Evolutionary conservation across 1,284 basidiomycete genomes (phyloP).

Genomic region (Malassezia cuniculi): DNA sequence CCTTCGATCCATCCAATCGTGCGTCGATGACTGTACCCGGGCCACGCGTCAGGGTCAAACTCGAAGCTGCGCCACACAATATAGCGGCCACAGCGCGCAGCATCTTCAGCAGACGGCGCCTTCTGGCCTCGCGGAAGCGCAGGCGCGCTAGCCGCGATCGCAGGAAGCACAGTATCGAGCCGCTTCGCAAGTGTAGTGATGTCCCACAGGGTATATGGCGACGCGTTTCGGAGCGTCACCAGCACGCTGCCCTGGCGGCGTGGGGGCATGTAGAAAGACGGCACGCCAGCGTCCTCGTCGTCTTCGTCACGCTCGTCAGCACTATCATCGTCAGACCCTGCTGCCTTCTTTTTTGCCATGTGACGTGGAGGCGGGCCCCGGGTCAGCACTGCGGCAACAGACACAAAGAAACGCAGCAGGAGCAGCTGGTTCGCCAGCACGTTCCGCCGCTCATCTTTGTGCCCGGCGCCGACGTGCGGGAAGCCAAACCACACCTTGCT

Average conservation of each 20-base stretch:
- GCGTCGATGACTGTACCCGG: conserved; percentile 77
- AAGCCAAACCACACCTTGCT: conserved; percentile 85
- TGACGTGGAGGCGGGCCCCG: conserved; percentile 23
- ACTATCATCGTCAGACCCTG: conserved; percentile 37
- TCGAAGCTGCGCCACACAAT: conserved; percentile 65
- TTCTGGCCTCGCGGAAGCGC: conserved; percentile 24
- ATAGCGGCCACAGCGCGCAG: conserved; percentile 54
- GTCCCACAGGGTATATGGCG: conserved; percentile 79
- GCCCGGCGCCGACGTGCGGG: conserved; percentile 89
- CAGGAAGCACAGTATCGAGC: conserved; percentile 51
- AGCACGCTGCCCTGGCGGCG: conserved; percentile 55
- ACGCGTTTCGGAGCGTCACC: conserved; percentile 70
- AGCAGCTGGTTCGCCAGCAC: conserved; percentile 79
- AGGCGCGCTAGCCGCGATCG: conserved; percentile 43
- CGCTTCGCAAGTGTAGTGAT: conserved; percentile 32
- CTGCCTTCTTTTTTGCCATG: conserved; percentile 43
- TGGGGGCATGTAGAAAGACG: conserved; percentile 32
- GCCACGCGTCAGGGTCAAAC: conserved; percentile 62
- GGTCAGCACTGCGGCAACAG: conserved; percentile 57
- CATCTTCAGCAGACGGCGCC: conserved; percentile 31
- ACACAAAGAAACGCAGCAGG: conserved; percentile 70
- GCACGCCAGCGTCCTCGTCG: conserved; percentile 13
- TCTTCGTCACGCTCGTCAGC: conserved; percentile 8
- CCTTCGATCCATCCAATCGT: conserved; percentile 60
- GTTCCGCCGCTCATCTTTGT: conserved; percentile 86